phyloP scores from a whole-genome alignment of 202 grass and related monocot species.

The Setaria viridis region DNA sequence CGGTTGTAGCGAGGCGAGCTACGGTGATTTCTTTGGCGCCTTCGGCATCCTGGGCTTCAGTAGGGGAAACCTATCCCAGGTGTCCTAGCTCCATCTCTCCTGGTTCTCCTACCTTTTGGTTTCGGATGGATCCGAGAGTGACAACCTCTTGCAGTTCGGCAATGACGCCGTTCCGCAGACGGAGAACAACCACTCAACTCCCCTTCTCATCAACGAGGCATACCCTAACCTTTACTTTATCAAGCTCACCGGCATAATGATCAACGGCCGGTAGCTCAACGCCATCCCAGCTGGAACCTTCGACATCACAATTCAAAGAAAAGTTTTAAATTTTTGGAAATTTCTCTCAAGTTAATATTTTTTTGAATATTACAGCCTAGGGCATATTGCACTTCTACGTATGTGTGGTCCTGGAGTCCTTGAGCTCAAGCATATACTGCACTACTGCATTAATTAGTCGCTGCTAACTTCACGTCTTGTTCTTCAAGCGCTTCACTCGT shows the following conservation, averaged over 20 bases:
- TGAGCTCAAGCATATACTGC: too few relatives aligned
- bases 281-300: constrained; percentile 24
- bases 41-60: constrained; percentile 25
- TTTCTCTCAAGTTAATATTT: too few relatives aligned
- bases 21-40: constrained; percentile 14
- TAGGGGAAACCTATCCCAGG: constrained; percentile 7
- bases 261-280: constrained; percentile 2
- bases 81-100: constrained; percentile 29
- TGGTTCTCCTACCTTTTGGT: constrained; percentile 38
- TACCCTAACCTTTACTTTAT: constrained; percentile 5
- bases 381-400: too few relatives aligned
- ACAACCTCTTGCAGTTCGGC: neutral
- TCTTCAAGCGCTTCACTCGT: too few relatives aligned
- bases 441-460: too few relatives aligned
- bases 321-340: too few relatives aligned
- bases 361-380: too few relatives aligned
- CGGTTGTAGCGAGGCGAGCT: constrained; percentile 20
- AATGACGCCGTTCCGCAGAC: neutral
- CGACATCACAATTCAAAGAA: neutral
- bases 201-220: neutral
- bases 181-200: neutral
- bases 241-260: constrained; percentile 21
- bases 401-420: too few relatives aligned
- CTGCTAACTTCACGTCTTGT: too few relatives aligned
- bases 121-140: neutral